These are phyloP conservation scores for Juncus effusus DNA, from an alignment of 176 grass and related monocot genomes.

Conservation along the genomic window DNA sequence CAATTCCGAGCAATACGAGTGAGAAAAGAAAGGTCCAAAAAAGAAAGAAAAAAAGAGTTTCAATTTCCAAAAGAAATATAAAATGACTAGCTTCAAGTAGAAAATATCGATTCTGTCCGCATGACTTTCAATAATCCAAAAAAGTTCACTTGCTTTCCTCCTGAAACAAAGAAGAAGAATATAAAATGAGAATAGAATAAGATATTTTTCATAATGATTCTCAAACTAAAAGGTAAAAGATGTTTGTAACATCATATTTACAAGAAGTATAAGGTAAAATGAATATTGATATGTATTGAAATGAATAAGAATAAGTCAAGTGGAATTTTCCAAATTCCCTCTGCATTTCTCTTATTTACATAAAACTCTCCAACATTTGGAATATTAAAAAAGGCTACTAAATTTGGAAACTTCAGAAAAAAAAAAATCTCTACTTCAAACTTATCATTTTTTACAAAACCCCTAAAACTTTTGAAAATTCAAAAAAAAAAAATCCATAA, in stretches of 20 bases:
- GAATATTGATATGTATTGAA: neutral
- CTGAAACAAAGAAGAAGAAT: slow-evolving; percentile 21
- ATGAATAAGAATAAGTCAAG: no score
- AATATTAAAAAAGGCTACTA: no score
- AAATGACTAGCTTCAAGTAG: neutral
- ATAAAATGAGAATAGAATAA: slow-evolving; percentile 6
- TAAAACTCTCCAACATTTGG: no score
- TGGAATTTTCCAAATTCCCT: no score
- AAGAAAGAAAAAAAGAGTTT: slow-evolving; percentile 13
- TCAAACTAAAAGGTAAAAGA: neutral
- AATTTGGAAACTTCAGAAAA: no score
- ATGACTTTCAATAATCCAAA: slow-evolving; percentile 11
- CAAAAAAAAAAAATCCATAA: no score
- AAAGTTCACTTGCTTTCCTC: slow-evolving; percentile 26
- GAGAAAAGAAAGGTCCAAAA: slow-evolving; percentile 19
- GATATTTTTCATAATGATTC: neutral
- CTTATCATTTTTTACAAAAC: no score
- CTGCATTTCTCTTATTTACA: no score
- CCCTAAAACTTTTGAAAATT: no score
- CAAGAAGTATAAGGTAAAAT: neutral
- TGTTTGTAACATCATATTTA: neutral
- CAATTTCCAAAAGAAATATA: slow-evolving; percentile 15
- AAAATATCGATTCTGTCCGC: neutral
- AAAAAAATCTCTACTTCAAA: no score
- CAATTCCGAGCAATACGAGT: slow-evolving; percentile 15